A percentile compares a stretch with the other conserved stretches of the same genome.
Evolutionary conservation across 805 yeast species (phyloP).

Genomic region (Suhomyces kilbournensis): DNA sequence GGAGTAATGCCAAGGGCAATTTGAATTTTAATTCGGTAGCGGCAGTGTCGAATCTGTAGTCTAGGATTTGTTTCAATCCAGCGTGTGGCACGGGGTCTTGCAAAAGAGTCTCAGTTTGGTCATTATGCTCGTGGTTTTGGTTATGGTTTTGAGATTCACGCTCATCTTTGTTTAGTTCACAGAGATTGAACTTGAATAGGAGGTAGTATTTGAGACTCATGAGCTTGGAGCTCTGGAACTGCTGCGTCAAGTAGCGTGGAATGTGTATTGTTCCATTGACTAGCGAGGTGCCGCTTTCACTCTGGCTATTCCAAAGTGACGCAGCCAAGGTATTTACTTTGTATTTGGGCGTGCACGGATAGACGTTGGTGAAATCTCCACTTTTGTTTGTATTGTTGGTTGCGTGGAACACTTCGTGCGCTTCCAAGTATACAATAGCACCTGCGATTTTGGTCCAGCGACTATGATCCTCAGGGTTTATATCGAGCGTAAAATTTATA

Average conservation of each 20-base stretch:
- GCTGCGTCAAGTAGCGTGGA: constrained; percentile 30
- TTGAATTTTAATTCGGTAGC: constrained; percentile 31
- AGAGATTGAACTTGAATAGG: constrained; percentile 35
- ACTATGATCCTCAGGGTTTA: constrained; percentile 16
- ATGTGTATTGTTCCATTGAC: constrained; percentile 28
- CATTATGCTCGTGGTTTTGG: constrained; percentile 2
- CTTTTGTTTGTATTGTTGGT: constrained; percentile 7
- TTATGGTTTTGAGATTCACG: constrained; percentile 3
- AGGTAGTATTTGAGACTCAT: constrained; percentile 36
- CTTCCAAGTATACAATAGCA: constrained; percentile 33
- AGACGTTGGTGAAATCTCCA: constrained; percentile 20
- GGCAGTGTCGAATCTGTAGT: constrained; percentile 19
- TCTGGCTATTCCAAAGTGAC: constrained; percentile 17
- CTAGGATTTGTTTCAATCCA: background rate
- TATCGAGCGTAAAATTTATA: constrained; percentile 29
- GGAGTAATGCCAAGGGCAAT: constrained; percentile 20
- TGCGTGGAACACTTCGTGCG: constrained; percentile 36
- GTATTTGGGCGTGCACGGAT: constrained; percentile 32
- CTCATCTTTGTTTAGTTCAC: constrained; percentile 17
- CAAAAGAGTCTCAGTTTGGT: background rate
- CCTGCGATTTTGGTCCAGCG: constrained; percentile 31
- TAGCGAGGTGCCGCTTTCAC: constrained; percentile 7
- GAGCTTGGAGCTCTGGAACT: constrained; percentile 35
- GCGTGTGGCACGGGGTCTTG: background rate
- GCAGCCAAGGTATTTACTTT: constrained; percentile 34